A percentile compares a stretch with the other conserved stretches of the same genome.
Evolutionary conservation across 345 rosid genomes (phyloP).

Genomic region (Lepidium aucheri): DNA sequence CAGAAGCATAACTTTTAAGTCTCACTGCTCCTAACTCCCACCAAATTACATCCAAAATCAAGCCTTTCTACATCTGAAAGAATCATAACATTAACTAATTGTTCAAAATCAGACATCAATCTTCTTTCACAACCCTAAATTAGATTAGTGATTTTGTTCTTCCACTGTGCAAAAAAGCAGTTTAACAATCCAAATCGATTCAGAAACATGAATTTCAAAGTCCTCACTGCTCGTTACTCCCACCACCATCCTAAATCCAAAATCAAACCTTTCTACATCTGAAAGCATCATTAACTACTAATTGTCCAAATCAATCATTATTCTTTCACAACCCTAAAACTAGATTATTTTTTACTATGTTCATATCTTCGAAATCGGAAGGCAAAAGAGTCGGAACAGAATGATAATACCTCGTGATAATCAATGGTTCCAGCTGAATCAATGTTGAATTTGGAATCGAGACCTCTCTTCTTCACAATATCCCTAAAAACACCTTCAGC

Average conservation of each 20-base stretch:
- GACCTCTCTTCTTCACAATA: constrained; percentile 62
- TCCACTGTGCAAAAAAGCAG: too few species aligned
- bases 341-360: background rate
- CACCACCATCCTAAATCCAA: background rate
- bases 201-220: too few species aligned
- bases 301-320: background rate
- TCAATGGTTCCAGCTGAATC: constrained; percentile 92
- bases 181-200: too few species aligned
- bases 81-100: background rate
- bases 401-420: constrained; percentile 63
- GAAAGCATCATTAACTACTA: background rate
- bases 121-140: background rate
- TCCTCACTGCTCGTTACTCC: too few species aligned
- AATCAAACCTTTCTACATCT: background rate
- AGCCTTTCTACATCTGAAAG: background rate
- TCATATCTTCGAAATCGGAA: background rate
- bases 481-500: constrained; percentile 93
- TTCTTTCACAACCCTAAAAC: background rate
- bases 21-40: background rate
- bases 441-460: constrained; percentile 60
- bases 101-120: background rate
- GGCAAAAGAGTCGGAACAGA: background rate
- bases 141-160: background rate
- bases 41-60: background rate
- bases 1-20: background rate